Evolutionary conservation across 2,329 filamentous ascomycete genomes (phyloP), one percentile per base, ranked within the genome.

Genomic region (Colletotrichum coccodes): DNA sequence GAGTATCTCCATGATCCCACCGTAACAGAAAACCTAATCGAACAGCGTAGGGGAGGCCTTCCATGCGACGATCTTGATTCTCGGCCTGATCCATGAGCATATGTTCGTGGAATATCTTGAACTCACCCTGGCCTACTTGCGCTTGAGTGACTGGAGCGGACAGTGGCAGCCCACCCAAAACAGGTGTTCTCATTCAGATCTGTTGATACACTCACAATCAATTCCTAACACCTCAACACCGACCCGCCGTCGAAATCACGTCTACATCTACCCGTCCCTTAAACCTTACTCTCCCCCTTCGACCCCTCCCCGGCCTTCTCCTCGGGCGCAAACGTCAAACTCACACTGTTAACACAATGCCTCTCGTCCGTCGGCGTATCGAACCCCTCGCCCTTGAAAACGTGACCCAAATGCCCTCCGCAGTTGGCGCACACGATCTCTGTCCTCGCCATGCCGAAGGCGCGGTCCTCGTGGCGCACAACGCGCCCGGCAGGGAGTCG

Each of bases 371-470:
- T 98, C 6, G 96, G 94, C 26, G 92, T 97, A 9, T 86, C 76
- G 76, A 91, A 95, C 23, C 93, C 92, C 80, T 97, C 94, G 14
- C 94, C 94, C 84, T 96, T 95, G 80, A 97, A 97, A 18, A 97
- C 94, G 84, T 97, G 94, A 30, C 94, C 94, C 69, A 97, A 79
- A 81, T 97, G 94, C 2, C 96, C 96, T 28, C 96, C 97, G 78
- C 96, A 99, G 79, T 97, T 97, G 72, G 90, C 89, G 82, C 96
- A 99, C 9, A 97, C 91, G 76, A 99, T 99, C 85, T 99, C 96
- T 16, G 90, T 98, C 73, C 96, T 86, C 76, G 86, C 79, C 93
- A 97, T 97, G 53, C 95, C 95, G 59, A 94, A 87, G 0, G 90
- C 85, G 54, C 82, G 84, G 80, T 99, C 96, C 71, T 90, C 89